These are phyloP conservation scores for Chaetomium sp. DNA, from an alignment of 2,329 filamentous ascomycete genomes.

Conservation along the genomic window DNA sequence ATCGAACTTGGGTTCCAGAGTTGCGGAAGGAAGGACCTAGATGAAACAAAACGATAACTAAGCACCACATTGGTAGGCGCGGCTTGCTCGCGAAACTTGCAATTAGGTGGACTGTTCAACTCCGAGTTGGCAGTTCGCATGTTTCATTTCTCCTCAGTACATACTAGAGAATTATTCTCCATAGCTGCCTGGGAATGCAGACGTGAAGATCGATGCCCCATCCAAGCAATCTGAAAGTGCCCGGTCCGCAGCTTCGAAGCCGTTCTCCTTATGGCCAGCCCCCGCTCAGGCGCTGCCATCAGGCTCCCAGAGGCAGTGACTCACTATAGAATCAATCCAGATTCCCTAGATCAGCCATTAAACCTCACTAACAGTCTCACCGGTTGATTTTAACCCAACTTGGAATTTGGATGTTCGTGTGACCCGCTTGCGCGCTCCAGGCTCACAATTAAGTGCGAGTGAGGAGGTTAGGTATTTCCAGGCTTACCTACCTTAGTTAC, in stretches of 20 bases:
- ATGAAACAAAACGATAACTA: neutral
- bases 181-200: neutral
- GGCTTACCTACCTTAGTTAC: neutral
- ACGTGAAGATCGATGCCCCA: neutral
- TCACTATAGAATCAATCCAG: neutral
- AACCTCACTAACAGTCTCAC: neutral
- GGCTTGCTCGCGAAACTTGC: neutral
- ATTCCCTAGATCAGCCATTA: neutral
- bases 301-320: slow-evolving; percentile 2
- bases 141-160: neutral
- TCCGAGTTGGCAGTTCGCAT: neutral
- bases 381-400: neutral
- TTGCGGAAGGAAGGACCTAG: neutral
- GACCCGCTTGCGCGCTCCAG: neutral
- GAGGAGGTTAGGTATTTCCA: neutral
- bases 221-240: neutral
- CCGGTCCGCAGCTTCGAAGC: neutral
- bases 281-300: neutral
- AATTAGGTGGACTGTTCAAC: neutral
- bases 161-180: neutral
- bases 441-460: neutral
- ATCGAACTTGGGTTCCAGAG: no score
- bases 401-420: neutral
- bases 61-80: neutral
- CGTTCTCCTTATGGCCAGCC: neutral